Base-by-base conservation (phyloP, 495 filamentous ascomycete species). In the Xylaria palmicola region DNA sequence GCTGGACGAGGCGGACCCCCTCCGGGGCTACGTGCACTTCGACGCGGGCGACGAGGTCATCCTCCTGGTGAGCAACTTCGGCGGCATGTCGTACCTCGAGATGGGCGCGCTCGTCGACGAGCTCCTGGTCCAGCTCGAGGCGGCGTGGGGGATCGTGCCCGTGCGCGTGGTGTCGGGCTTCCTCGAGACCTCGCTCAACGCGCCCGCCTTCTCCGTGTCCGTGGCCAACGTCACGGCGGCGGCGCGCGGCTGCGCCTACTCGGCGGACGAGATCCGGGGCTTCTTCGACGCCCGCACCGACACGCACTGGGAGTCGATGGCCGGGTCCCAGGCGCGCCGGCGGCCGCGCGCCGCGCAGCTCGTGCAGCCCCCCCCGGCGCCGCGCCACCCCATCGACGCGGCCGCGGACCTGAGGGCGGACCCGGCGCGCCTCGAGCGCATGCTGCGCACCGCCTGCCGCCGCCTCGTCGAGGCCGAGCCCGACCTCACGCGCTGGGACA, bases 141-240 rank as follows among this genome's bases (percentile, higher is more conserved):
- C 17, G 0, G 60, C 75, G 47, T 78, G 74, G 62, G 74, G 77
- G 68, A 81, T 75, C 64, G 73, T 69, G 73, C 83, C 74, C 64
- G 72, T 80, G 29, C 79, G 79, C 65, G 74, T 81, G 72, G 74
- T 75, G 68, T 75, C 72, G 70, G 82, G 79, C 2, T 79, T 79
- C 56, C 69, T 87, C 45, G 84, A 86, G 69, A 85, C 83, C 0
- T 86, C 84, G 6, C 77, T 87, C 56, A 87, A 86, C 64, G 85
- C 82, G 4, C 83, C 84, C 2, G 85, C 83, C 6, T 87, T 86
- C 60, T 85, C 82, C 1, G 83, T 86, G 5, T 84, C 83, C 0
- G 71, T 87, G 34, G 72, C 83, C 53, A 87, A 87, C 66, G 66
- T 83, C 50, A 82, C 83, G 19, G 78, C 76, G 17, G 70, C 76